A percentile compares a stretch with the other conserved stretches of the same genome.
These are phyloP conservation scores for Fusarium dlaminii DNA, from an alignment of 2,329 filamentous ascomycete genomes.

Conservation along the genomic window DNA sequence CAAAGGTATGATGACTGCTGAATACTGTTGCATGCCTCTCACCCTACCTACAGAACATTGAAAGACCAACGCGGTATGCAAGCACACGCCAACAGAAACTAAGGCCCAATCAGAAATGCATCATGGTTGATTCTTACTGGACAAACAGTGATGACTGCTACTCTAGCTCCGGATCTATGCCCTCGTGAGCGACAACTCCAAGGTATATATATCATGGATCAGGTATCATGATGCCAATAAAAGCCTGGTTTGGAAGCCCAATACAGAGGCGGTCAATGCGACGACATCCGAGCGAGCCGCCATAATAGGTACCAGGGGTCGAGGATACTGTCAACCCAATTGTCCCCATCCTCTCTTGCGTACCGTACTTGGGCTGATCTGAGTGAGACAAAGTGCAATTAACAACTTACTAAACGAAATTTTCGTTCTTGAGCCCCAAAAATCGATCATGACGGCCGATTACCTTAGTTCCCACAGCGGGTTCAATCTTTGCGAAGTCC, in stretches of 20 bases:
- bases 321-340: not conserved
- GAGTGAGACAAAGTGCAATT: not conserved
- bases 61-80: constrained; percentile 26
- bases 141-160: constrained; percentile 17
- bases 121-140: constrained; percentile 1
- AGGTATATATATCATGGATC: constrained; percentile 31
- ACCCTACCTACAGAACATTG: constrained; percentile 3
- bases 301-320: not conserved
- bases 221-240: constrained; percentile 29
- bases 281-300: constrained; percentile 29
- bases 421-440: constrained; percentile 15
- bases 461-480: constrained; percentile 17
- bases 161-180: constrained; percentile 33
- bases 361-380: not conserved
- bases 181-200: constrained; percentile 40
- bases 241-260: constrained; percentile 15
- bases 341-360: not conserved
- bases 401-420: constrained; percentile 13
- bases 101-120: constrained; percentile 24
- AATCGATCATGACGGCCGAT: constrained; percentile 3
- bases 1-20: constrained; percentile 10
- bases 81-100: constrained; percentile 12
- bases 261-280: constrained; percentile 30
- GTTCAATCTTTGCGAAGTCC: constrained; percentile 24
- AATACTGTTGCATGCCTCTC: constrained; percentile 19